Conservation (phyloP, 1,284 basidiomycete species). For the Mrakiaceae sp. region DNA sequence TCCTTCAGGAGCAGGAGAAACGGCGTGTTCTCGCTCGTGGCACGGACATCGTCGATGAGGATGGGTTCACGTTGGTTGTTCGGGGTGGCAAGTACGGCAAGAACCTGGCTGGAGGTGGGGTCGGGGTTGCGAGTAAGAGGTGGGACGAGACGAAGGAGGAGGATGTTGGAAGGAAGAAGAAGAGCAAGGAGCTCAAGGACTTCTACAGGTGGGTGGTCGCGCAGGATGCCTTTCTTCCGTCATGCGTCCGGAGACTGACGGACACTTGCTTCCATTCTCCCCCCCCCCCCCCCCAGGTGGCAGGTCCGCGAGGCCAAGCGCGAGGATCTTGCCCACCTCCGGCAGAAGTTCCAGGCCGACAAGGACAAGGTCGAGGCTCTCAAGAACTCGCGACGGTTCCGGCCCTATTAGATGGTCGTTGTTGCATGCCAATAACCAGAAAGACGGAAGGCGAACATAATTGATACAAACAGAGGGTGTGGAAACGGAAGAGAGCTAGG, state of each 20-base stretch:
- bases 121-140: conserved; percentile 59
- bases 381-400: conserved; percentile 66
- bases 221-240: neutral
- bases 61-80: conserved; percentile 82
- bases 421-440: neutral
- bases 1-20: conserved; percentile 43
- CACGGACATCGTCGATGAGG: conserved; percentile 71
- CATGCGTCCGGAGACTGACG: too few relatives aligned
- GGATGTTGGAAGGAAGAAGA: conserved; percentile 32
- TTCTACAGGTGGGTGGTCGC: conserved; percentile 62
- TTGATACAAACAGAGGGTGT: too few relatives aligned
- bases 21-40: conserved; percentile 20
- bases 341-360: conserved; percentile 71
- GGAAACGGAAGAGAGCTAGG: too few relatives aligned
- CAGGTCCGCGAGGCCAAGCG: conserved; percentile 77
- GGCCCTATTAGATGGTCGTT: conserved; percentile 51
- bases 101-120: conserved; percentile 64
- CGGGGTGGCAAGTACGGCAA: conserved; percentile 77
- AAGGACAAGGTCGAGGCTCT: conserved; percentile 74
- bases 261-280: neutral
- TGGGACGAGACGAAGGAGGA: conserved; percentile 33
- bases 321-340: conserved; percentile 63
- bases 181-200: conserved; percentile 46
- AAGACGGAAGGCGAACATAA: conserved; percentile 1
- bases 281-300: conserved; percentile 4